These are phyloP conservation scores for Pichia sp. DNA, from an alignment of 1,139 yeast genomes.

Conservation along the genomic window DNA sequence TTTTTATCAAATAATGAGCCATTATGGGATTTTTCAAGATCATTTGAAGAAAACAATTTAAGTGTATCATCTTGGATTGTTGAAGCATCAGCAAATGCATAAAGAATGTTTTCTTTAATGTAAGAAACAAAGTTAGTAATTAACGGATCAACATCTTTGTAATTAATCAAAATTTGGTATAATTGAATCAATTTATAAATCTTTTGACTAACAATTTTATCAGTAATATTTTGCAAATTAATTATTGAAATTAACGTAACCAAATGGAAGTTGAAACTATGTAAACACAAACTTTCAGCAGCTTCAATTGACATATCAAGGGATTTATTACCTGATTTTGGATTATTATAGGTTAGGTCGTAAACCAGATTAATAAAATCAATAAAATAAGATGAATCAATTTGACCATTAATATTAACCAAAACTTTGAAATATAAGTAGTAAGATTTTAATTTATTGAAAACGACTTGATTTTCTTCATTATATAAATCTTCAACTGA, in stretches of 20 bases:
- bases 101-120: slow-evolving; percentile 17
- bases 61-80: slow-evolving; percentile 20
- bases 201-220: slow-evolving; percentile 13
- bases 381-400: slow-evolving; percentile 14
- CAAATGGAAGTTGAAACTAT: slow-evolving; percentile 28
- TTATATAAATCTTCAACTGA: slow-evolving; percentile 15
- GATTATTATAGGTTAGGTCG: slow-evolving; percentile 18
- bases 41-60: slow-evolving; percentile 17
- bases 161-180: slow-evolving; percentile 20
- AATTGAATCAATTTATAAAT: slow-evolving; percentile 18
- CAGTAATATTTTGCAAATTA: slow-evolving; percentile 16
- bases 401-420: slow-evolving; percentile 18
- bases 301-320: slow-evolving; percentile 20
- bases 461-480: slow-evolving; percentile 21
- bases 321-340: slow-evolving; percentile 10
- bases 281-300: slow-evolving; percentile 23
- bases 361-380: slow-evolving; percentile 21
- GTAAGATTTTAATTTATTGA: slow-evolving; percentile 25
- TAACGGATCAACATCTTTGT: slow-evolving; percentile 22
- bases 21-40: slow-evolving; percentile 2
- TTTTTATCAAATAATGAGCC: slow-evolving; percentile 23
- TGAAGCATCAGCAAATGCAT: slow-evolving; percentile 10
- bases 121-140: slow-evolving; percentile 18
- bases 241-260: slow-evolving; percentile 22
- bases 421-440: slow-evolving; percentile 26